These are phyloP conservation scores for Catunica adiposa DNA, from an alignment of 2,329 filamentous ascomycete species.

Conservation along the genomic window DNA sequence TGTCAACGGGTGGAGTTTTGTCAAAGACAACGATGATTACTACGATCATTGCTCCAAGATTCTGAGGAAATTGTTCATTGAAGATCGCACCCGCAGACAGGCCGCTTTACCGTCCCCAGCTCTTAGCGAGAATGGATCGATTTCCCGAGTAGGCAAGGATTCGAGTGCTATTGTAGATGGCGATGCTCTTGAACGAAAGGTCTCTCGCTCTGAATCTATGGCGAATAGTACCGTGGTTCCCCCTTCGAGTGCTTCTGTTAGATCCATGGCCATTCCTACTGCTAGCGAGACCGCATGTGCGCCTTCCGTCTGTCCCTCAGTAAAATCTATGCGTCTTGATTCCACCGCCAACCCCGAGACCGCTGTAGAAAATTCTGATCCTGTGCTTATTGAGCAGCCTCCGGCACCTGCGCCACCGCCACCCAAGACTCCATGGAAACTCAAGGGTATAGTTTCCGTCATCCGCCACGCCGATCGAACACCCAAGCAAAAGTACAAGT, in stretches of 20 bases:
- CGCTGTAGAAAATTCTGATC: neutral
- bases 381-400: neutral
- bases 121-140: slow-evolving; percentile 22
- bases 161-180: neutral
- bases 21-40: slow-evolving; percentile 98
- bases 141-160: neutral
- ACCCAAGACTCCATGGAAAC: slow-evolving; percentile 89
- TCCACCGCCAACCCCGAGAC: slow-evolving; percentile 18
- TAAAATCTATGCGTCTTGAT: slow-evolving; percentile 21
- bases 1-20: slow-evolving; percentile 98
- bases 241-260: slow-evolving; percentile 8
- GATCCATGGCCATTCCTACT: slow-evolving; percentile 5
- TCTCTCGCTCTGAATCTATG: slow-evolving; percentile 4
- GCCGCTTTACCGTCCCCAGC: slow-evolving; percentile 36
- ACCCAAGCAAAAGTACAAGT: slow-evolving; percentile 98
- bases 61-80: slow-evolving; percentile 71
- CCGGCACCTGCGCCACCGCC: slow-evolving; percentile 34
- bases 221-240: neutral
- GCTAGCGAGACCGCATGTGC: slow-evolving; percentile 17
- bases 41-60: slow-evolving; percentile 84
- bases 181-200: slow-evolving; percentile 1
- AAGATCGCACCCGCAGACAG: slow-evolving; percentile 50
- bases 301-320: slow-evolving; percentile 25
- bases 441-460: slow-evolving; percentile 94
- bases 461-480: slow-evolving; percentile 93